Evolutionary conservation across 1,284 basidiomycete species (phyloP).

Genomic region (Cystobasidiaceae sp.): DNA sequence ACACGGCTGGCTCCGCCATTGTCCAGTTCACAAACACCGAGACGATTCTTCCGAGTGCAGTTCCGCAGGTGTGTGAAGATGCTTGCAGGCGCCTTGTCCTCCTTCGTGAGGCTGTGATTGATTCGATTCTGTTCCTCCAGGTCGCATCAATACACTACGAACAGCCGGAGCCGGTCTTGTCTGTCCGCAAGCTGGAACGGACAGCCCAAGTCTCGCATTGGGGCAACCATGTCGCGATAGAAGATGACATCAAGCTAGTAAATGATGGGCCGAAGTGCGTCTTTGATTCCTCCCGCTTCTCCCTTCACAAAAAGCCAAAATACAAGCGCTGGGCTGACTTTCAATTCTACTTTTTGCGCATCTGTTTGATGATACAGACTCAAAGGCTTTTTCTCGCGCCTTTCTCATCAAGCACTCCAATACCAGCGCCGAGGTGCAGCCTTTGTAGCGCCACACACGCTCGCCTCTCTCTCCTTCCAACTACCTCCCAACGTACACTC

Average conservation of each 20-base stretch:
- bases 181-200: slow-evolving; percentile 67
- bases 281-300: background rate
- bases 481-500: slow-evolving; percentile 75
- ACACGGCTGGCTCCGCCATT: slow-evolving; percentile 35
- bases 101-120: background rate
- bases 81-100: background rate
- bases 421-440: slow-evolving; percentile 54
- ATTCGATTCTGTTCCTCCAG: slow-evolving; percentile 52
- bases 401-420: slow-evolving; percentile 74
- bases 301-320: background rate
- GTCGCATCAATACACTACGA: slow-evolving; percentile 70
- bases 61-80: slow-evolving; percentile 6
- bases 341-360: background rate
- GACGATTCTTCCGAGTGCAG: background rate
- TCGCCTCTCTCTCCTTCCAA: slow-evolving; percentile 64
- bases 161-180: slow-evolving; percentile 71
- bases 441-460: slow-evolving; percentile 58
- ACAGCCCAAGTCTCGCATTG: slow-evolving; percentile 90
- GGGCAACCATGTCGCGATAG: slow-evolving; percentile 88
- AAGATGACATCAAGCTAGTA: slow-evolving; percentile 76
- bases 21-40: slow-evolving; percentile 35
- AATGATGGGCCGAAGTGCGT: slow-evolving; percentile 83
- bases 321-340: background rate
- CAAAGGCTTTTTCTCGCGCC: slow-evolving; percentile 91
- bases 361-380: slow-evolving; percentile 55